phyloP scores from a whole-genome alignment of 1,139 yeast species.

The Suhomyces atakaporum region DNA sequence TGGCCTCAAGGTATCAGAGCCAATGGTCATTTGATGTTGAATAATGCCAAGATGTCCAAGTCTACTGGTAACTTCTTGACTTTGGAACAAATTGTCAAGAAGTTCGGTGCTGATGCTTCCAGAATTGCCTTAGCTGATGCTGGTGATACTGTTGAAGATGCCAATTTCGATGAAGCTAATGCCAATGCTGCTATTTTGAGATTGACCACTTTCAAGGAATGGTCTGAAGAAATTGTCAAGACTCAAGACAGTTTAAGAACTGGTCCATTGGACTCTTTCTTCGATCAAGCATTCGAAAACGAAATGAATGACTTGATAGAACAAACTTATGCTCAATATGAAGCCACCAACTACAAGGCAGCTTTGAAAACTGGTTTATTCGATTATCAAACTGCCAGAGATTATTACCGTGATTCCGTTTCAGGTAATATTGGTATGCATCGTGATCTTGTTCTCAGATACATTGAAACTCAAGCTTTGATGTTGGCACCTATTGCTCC shows the following conservation, averaged over 20 bases:
- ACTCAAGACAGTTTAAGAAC: constrained; percentile 61
- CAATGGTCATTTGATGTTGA: constrained; percentile 92
- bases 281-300: constrained; percentile 87
- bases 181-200: constrained; percentile 98
- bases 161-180: constrained; percentile 93
- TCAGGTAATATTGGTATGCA: constrained; percentile 69
- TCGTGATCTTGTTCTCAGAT: constrained; percentile 73
- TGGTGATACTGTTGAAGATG: constrained; percentile 97
- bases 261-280: constrained; percentile 68
- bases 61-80: constrained; percentile 98
- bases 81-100: constrained; percentile 75
- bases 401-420: constrained; percentile 87
- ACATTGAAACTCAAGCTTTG: constrained; percentile 83
- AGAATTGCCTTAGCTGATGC: constrained; percentile 98
- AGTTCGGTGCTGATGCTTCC: constrained; percentile 97
- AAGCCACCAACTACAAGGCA: constrained; percentile 75
- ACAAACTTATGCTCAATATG: constrained; percentile 69
- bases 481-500: constrained; percentile 93
- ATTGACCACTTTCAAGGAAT: constrained; percentile 87
- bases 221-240: constrained; percentile 79
- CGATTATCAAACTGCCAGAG: constrained; percentile 93
- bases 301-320: constrained; percentile 86
- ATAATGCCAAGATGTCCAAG: constrained; percentile 97
- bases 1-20: constrained; percentile 97
- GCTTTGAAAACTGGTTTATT: constrained; percentile 91